Percentiles rank a stretch among this genome's conserved stretches.
phyloP scores from a whole-genome alignment of 768 basidiomycete species.

The Boletus sp. region DNA sequence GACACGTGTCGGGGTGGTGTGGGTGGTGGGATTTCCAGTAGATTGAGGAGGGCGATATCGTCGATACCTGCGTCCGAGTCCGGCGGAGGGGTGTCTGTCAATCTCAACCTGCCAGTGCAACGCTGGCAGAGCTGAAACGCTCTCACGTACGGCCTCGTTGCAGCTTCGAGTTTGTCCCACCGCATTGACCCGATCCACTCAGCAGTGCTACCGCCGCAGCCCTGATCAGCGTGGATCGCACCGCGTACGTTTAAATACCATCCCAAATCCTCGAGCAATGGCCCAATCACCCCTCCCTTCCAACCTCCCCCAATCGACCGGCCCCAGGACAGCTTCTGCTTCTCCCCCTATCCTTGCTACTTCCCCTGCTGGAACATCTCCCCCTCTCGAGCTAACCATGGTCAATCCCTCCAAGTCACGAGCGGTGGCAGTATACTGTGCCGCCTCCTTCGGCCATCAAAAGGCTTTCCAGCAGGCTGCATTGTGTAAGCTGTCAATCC shows the following conservation, averaged over 20 bases:
- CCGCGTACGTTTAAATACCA: slow-evolving; percentile 31
- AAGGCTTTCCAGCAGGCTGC: slow-evolving; percentile 67
- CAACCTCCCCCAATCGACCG: background rate
- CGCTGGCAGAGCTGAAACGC: background rate
- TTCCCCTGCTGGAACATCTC: background rate
- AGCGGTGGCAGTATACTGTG: slow-evolving; percentile 82
- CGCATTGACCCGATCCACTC: slow-evolving; percentile 11
- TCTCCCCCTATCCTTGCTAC: background rate
- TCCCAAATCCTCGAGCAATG: background rate
- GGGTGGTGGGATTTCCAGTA: no score
- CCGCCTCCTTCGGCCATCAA: slow-evolving; percentile 63
- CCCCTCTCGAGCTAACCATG: slow-evolving; percentile 18
- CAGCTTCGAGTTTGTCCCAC: background rate
- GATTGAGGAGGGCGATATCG: no score
- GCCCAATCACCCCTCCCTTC: slow-evolving; percentile 9
- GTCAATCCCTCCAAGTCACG: slow-evolving; percentile 30
- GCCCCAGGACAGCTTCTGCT: background rate
- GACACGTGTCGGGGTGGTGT: no score
- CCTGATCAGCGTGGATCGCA: no score
- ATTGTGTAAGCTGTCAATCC: slow-evolving; percentile 47
- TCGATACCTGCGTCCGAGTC: no score
- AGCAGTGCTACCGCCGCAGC: slow-evolving; percentile 5
- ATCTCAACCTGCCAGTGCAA: no score
- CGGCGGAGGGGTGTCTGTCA: no score
- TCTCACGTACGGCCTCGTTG: slow-evolving; percentile 22